These are phyloP conservation scores for Hura crepitans DNA, from an alignment of 441 rosid genomes.

Conservation along the genomic window DNA sequence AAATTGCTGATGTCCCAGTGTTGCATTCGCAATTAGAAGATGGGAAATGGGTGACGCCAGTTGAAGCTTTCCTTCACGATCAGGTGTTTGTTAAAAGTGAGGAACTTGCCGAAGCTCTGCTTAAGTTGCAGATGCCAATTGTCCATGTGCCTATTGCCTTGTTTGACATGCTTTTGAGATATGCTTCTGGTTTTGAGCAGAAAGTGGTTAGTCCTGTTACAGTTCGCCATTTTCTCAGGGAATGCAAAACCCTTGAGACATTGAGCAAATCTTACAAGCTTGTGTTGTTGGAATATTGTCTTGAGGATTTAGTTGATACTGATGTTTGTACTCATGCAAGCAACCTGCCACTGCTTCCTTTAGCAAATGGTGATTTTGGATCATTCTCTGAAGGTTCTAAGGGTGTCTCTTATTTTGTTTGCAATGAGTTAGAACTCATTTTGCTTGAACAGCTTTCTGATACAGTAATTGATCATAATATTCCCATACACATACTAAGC, in stretches of 20 bases:
- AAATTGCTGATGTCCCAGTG: conserved; percentile 54
- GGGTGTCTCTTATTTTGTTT: conserved; percentile 61
- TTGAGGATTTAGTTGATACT: conserved; percentile 87
- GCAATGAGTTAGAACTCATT: conserved; percentile 67
- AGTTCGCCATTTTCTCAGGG: conserved; percentile 71
- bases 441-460: conserved; percentile 70
- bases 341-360: conserved; percentile 75
- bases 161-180: conserved; percentile 71
- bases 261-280: conserved; percentile 66
- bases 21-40: conserved; percentile 69
- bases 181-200: conserved; percentile 56
- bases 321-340: conserved; percentile 59
- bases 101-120: conserved; percentile 76
- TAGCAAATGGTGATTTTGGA: conserved; percentile 89
- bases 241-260: conserved; percentile 44
- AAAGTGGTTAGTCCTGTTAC: conserved; percentile 89
- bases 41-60: conserved; percentile 83
- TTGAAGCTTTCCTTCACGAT: conserved; percentile 85
- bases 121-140: conserved; percentile 81
- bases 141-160: conserved; percentile 68
- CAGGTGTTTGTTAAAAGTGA: conserved; percentile 63
- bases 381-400: conserved; percentile 50
- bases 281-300: conserved; percentile 87
- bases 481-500: conserved; percentile 53
- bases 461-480: conserved; percentile 63